Base-by-base conservation (phyloP, 768 basidiomycete genomes). In the Pisolithus orientalis region DNA sequence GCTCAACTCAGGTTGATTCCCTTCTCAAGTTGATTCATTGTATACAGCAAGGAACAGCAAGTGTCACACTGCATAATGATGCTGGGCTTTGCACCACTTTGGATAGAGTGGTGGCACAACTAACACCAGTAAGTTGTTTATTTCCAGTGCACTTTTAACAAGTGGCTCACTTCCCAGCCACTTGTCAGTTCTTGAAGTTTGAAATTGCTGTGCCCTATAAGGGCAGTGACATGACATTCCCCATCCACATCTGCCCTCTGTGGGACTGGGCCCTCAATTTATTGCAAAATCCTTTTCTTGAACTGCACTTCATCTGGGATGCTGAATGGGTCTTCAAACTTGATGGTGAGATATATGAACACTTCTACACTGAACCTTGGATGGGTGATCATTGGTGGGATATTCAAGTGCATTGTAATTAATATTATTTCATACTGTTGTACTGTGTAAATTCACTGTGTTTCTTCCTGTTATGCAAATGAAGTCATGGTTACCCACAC, bases 321-420 rank as follows among this genome's bases (percentile, higher is more conserved):
- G 70, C 70, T 5, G 38, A 62, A 38, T 51, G 42, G 7, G 47
- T 58, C 3, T 73, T 53, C 53, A 65, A 60, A 24, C 69, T 61
- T 46, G 53, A 70, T 54, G 63, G 64, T 0, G 43, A 43, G 6
- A 2, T 17, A 0, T 74, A 62, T 46, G 58, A 64, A n/a, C 57
- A 59, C 0, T 65, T 72, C 32, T 34, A 62, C 14, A 49, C 68
- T 49, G 70, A 76, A 46, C 72, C 74, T 6, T 72, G 72, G 66
- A 70, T 69, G 6, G 72, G 61, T 1, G 49, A 73, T 32, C 14
- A 38, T 1, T 72, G 61, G 44, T 75, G 72, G 72, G 55, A 70
- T 1, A 55, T 67, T 6, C 71, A 76, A 61, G 74, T 72, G 39
- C 39, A 39, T 39, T 13, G 21, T 39, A 39, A 39, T 14, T 39